Base-by-base conservation (phyloP, 768 basidiomycete species). In the Sporobolomyces phaffii region DNA sequence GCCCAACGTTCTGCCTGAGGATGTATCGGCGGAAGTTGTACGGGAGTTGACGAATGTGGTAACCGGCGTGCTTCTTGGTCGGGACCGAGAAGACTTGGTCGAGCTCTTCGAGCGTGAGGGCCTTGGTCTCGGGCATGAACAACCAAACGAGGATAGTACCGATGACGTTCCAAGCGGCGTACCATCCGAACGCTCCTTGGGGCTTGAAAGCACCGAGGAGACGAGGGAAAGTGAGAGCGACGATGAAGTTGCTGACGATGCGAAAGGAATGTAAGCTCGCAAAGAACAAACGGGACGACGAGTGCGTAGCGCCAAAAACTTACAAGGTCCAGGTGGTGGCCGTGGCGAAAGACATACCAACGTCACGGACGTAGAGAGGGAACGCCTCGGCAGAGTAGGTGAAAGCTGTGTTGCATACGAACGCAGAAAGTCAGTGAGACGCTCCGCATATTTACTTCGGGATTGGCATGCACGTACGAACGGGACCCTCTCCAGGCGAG, bases 11-110 rank as follows among this genome's bases (percentile, higher is more conserved):
- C 49, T 60, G 60, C 18, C 73, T 56, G 4, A 74, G 57, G 31
- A 74, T 60, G 66, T 70, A 64, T 41, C 60, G 57, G 9, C 57
- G 33, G 56, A 72, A 61, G 54, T 53, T 62, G 60, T 59, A 70
- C 15, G 34, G 28, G 29, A 61, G 24, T 51, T 52, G 44, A 24
- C n/a, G 28, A 22, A 60, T n/a, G 41, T 54, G 47, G 63, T 64
- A 67, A 6, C 34, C 11, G 7, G 64, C 58, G 56, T 60, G 57
- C 41, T 56, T 56, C 40, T 43, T 43, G 20, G 65, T 76, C 14
- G 76, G 76, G 36, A 77, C 74, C 43, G 73, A 68, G 68, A 77
- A 75, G 68, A 77, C 75, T 33, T 67, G 62, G 72, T 76, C 76
- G 60, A 76, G 73, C 59, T 75, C 75, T 38, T 77, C 77, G 43